Percentiles rank a stretch among this genome's conserved stretches.
phyloP scores from a whole-genome alignment of 768 basidiomycete species.

The Crepidotus variabilis region DNA sequence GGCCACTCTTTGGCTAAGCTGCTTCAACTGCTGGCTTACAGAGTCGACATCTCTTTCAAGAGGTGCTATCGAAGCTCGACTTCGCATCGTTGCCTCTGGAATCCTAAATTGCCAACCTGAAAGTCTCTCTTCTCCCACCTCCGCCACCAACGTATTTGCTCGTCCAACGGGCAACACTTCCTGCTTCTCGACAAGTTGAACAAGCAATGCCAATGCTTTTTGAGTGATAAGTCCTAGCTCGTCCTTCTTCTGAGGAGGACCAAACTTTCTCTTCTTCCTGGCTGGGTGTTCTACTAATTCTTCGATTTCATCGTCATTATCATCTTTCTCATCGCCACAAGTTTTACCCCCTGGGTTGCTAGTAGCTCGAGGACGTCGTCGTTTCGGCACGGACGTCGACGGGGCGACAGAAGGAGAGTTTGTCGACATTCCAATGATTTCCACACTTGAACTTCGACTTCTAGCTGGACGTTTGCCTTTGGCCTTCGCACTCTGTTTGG shows the following conservation, averaged over 20 bases:
- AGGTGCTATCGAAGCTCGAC: no score
- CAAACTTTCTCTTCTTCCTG: conserved; percentile 2
- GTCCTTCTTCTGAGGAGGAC: not conserved
- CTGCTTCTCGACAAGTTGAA: not conserved
- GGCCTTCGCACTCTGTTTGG: not conserved
- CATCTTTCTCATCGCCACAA: not conserved
- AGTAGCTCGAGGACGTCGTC: not conserved
- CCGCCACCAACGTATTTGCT: no score
- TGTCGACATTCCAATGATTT: not conserved
- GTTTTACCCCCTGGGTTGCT: not conserved
- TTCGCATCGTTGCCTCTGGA: no score
- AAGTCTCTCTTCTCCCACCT: no score
- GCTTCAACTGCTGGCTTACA: no score
- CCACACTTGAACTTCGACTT: not conserved
- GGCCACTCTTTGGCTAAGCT: no score
- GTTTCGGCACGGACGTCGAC: not conserved
- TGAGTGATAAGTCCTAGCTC: not conserved
- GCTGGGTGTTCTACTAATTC: not conserved
- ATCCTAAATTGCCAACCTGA: no score
- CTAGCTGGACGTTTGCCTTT: not conserved
- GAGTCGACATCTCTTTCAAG: no score
- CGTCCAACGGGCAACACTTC: no score
- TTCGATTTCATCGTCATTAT: not conserved
- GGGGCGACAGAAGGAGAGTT: not conserved
- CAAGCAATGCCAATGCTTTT: not conserved